Conservation (phyloP, 768 basidiomycete species). For the Pleurotus giganteus region DNA sequence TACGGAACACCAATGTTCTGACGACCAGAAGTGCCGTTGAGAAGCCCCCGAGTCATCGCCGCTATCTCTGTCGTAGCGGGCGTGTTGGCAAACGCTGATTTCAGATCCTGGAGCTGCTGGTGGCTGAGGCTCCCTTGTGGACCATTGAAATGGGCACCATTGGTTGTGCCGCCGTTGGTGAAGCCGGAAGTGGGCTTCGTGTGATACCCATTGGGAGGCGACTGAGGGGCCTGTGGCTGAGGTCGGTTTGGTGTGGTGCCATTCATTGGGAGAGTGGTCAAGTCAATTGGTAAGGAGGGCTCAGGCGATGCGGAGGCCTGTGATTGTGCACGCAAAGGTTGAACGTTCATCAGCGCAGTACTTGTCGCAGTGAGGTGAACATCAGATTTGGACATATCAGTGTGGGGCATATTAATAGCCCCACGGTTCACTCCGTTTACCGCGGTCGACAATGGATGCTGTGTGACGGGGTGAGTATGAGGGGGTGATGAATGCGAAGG, state of each 20-base stretch:
- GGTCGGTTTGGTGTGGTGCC: conserved; percentile 41
- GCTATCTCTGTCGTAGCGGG: conserved; percentile 37
- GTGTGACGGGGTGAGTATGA: conserved; percentile 32
- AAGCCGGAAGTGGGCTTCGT: conserved; percentile 36
- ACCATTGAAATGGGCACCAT: conserved; percentile 31
- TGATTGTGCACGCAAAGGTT: conserved; percentile 25
- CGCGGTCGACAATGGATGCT: conserved; percentile 34
- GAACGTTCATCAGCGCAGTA: conserved; percentile 25
- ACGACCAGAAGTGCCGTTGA: conserved; percentile 23
- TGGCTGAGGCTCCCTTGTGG: conserved; percentile 37
- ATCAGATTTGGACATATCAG: conserved; percentile 39
- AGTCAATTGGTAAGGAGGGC: conserved; percentile 20
- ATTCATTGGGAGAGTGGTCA: conserved; percentile 21
- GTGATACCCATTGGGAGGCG: conserved; percentile 49
- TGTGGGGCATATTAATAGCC: conserved; percentile 46
- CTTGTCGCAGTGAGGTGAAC: conserved; percentile 13
- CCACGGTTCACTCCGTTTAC: conserved; percentile 33
- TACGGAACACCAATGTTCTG: conserved; percentile 9
- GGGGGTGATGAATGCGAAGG: conserved; percentile 37
- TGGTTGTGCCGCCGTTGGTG: conserved; percentile 32
- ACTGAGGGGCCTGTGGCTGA: conserved; percentile 46
- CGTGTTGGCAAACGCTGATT: conserved; percentile 49
- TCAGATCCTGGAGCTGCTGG: conserved; percentile 62
- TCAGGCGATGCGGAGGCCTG: conserved; percentile 15
- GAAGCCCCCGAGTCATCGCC: conserved; percentile 24